Percentiles rank a stretch among this genome's conserved stretches.
These are phyloP conservation scores for Fusarium penzigii DNA, from an alignment of 2,329 filamentous ascomycete genomes.

Conservation along the genomic window DNA sequence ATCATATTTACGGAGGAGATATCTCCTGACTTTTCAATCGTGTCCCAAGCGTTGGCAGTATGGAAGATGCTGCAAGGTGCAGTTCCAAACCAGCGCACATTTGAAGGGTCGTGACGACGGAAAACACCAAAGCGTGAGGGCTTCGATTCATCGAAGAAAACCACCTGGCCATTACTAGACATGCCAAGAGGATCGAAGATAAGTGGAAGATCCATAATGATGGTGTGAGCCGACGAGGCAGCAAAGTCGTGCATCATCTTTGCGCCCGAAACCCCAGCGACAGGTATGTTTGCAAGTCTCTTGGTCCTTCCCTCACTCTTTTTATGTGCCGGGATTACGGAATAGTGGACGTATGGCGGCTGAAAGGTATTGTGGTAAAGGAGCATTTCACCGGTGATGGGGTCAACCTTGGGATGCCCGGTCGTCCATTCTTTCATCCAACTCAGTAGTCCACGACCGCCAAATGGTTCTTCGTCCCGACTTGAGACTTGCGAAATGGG, in stretches of 20 bases:
- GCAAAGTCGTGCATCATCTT: slow-evolving; percentile 81
- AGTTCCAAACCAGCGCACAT: slow-evolving; percentile 68
- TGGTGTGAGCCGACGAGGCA: slow-evolving; percentile 60
- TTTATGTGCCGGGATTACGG: slow-evolving; percentile 34
- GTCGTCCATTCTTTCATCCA: slow-evolving; percentile 74
- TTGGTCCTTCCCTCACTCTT: background rate
- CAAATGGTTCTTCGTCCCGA: slow-evolving; percentile 40
- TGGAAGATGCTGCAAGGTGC: slow-evolving; percentile 70
- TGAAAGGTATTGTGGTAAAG: slow-evolving; percentile 68
- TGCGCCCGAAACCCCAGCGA: slow-evolving; percentile 62
- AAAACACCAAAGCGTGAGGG: slow-evolving; percentile 68
- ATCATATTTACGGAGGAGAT: slow-evolving; percentile 58
- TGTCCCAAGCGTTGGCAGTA: slow-evolving; percentile 70
- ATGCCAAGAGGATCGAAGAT: slow-evolving; percentile 65
- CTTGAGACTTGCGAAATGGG: background rate
- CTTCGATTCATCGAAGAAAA: slow-evolving; percentile 59
- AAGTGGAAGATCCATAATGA: slow-evolving; percentile 70
- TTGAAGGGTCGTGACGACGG: slow-evolving; percentile 57
- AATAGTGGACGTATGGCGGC: slow-evolving; percentile 68
- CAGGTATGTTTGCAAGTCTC: slow-evolving; percentile 36
- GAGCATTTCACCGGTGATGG: slow-evolving; percentile 63
- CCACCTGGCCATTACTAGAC: slow-evolving; percentile 52
- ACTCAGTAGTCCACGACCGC: slow-evolving; percentile 54
- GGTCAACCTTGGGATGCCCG: slow-evolving; percentile 68
- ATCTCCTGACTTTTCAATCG: background rate